Evolutionary conservation across 345 rosid species (phyloP).

Genomic region (Turritis glabra): DNA sequence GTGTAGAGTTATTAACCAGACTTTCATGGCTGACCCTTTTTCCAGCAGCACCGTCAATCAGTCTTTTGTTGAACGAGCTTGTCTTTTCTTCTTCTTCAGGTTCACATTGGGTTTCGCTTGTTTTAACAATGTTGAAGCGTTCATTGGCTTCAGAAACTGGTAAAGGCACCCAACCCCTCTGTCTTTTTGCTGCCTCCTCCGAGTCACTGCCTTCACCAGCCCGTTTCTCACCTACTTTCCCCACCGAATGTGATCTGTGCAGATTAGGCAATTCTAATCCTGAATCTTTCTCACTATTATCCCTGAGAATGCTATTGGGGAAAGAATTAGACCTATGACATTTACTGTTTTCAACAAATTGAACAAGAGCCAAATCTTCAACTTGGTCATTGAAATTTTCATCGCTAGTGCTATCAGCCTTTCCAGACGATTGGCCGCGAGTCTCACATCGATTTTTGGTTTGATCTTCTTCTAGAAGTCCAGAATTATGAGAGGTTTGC

Average conservation of each 20-base stretch:
- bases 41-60: slow-evolving; percentile 22
- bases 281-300: slow-evolving; percentile 46
- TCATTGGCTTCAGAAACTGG: slow-evolving; percentile 42
- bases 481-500: slow-evolving; percentile 45
- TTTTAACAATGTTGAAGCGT: slow-evolving; percentile 37
- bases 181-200: slow-evolving; percentile 58
- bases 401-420: slow-evolving; percentile 41
- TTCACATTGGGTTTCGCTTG: slow-evolving; percentile 34
- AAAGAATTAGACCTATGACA: slow-evolving; percentile 66
- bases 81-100: slow-evolving; percentile 38
- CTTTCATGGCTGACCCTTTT: slow-evolving; percentile 34
- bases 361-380: slow-evolving; percentile 41
- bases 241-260: slow-evolving; percentile 54
- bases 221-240: slow-evolving; percentile 72
- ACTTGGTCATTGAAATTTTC: slow-evolving; percentile 45
- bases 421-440: slow-evolving; percentile 41
- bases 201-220: slow-evolving; percentile 50
- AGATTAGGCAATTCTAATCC: slow-evolving; percentile 44
- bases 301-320: slow-evolving; percentile 48
- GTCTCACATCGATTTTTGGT: slow-evolving; percentile 35
- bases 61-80: slow-evolving; percentile 37
- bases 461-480: slow-evolving; percentile 40
- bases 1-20: slow-evolving; percentile 38
- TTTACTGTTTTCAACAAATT: slow-evolving; percentile 45
- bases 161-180: slow-evolving; percentile 67